These are phyloP conservation scores for Fragaria nilgerrensis DNA, from an alignment of 306 rosid genomes.

Conservation along the genomic window DNA sequence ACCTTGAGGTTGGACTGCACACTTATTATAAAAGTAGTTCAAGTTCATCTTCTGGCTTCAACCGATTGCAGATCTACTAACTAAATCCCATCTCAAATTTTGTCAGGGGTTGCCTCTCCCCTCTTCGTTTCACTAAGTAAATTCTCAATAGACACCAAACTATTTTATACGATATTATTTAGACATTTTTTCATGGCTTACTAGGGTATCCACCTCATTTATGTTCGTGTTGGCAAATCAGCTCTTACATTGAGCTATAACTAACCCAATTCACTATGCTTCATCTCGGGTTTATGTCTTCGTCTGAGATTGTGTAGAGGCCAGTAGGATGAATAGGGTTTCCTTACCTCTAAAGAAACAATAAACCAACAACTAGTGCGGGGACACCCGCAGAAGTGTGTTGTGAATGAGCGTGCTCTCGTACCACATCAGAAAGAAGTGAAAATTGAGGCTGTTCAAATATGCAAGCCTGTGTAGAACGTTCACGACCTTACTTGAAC, in stretches of 20 bases:
- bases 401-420: neutral
- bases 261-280: neutral
- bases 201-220: too few relatives aligned
- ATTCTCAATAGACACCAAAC: neutral
- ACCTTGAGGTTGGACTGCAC: neutral
- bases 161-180: neutral
- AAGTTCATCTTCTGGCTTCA: neutral
- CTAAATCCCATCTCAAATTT: neutral
- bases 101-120: neutral
- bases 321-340: neutral
- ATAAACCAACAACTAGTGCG: too few relatives aligned
- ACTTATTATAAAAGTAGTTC: neutral
- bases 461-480: rapidly evolving
- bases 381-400: too few relatives aligned
- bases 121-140: neutral
- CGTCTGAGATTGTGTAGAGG: neutral
- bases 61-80: neutral
- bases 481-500: slow-evolving; percentile 2
- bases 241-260: neutral
- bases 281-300: neutral
- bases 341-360: too few relatives aligned
- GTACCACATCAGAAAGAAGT: neutral
- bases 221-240: neutral
- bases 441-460: neutral
- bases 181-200: neutral